phyloP scores from a whole-genome alignment of 106 monocot genomes.

The Phalaenopsis equestris region DNA sequence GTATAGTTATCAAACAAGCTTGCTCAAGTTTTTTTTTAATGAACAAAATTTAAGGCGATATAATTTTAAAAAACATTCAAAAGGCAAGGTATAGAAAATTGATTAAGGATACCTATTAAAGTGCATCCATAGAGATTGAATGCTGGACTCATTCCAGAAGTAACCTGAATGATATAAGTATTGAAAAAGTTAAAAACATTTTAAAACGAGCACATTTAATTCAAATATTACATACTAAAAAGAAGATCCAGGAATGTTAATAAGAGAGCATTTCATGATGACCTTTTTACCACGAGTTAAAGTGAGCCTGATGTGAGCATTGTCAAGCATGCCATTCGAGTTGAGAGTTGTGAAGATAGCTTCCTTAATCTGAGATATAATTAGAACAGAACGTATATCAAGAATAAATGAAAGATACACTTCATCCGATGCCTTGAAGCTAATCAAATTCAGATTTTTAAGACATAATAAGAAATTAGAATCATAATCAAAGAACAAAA shows the following conservation, averaged over 20 bases:
- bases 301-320: conserved; percentile 93
- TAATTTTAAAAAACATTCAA: conserved; percentile 1
- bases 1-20: not conserved
- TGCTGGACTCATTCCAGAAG: conserved; percentile 95
- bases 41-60: not conserved
- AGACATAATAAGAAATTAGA: conserved; percentile 2
- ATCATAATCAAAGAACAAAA: not conserved
- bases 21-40: not conserved
- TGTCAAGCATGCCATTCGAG: conserved; percentile 89
- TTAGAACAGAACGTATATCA: not conserved
- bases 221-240: not conserved
- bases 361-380: conserved; percentile 62
- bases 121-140: conserved; percentile 98
- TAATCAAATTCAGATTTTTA: not conserved
- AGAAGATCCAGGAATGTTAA: not conserved
- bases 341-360: conserved; percentile 89
- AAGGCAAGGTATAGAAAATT: not conserved
- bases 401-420: not conserved
- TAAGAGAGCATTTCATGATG: not conserved
- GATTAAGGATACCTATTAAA: conserved; percentile 61
- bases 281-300: conserved; percentile 97
- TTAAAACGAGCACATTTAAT: not conserved
- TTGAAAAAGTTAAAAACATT: conserved; percentile 1
- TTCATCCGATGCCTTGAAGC: not conserved
- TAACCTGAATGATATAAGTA: conserved; percentile 50